Conservation (phyloP, 495 filamentous ascomycete species). For the Ascobolus immersus region DNA sequence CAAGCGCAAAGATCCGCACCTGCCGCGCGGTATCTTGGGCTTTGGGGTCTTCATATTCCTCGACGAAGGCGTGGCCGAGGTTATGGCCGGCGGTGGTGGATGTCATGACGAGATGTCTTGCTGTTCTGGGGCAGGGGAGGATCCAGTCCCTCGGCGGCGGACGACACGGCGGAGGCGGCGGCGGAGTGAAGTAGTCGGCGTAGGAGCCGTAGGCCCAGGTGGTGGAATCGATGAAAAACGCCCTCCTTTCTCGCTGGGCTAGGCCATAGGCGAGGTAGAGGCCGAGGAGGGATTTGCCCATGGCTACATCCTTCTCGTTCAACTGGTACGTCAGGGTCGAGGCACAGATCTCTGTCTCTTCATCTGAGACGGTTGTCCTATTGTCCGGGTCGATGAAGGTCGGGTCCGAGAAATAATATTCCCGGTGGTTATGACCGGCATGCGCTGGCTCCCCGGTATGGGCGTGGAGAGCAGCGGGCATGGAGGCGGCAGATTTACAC, state of each 20-base stretch:
- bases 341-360: constrained; percentile 18
- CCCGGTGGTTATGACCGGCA: no score
- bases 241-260: constrained; percentile 37
- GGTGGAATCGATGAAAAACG: constrained; percentile 53
- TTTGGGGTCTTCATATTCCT: constrained; percentile 22
- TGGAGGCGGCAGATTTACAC: no score
- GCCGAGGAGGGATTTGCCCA: constrained; percentile 43
- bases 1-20: constrained; percentile 31
- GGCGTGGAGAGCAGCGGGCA: no score
- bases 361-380: constrained; percentile 15
- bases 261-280: constrained; percentile 56
- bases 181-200: constrained; percentile 36
- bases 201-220: constrained; percentile 53
- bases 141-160: constrained; percentile 36
- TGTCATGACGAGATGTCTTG: constrained; percentile 42
- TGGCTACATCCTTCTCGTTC: constrained; percentile 37
- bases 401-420: constrained; percentile 32
- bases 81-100: constrained; percentile 29
- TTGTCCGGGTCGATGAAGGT: constrained; percentile 46
- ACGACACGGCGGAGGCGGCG: constrained; percentile 28
- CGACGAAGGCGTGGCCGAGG: constrained; percentile 31
- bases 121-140: constrained; percentile 43
- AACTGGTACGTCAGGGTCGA: constrained; percentile 42
- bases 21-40: constrained; percentile 25
- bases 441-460: no score